Evolutionary conservation across 2,329 filamentous ascomycete species (phyloP), one percentile per base, ranked within the genome.

Genomic region (Huntiella bhutanensis): DNA sequence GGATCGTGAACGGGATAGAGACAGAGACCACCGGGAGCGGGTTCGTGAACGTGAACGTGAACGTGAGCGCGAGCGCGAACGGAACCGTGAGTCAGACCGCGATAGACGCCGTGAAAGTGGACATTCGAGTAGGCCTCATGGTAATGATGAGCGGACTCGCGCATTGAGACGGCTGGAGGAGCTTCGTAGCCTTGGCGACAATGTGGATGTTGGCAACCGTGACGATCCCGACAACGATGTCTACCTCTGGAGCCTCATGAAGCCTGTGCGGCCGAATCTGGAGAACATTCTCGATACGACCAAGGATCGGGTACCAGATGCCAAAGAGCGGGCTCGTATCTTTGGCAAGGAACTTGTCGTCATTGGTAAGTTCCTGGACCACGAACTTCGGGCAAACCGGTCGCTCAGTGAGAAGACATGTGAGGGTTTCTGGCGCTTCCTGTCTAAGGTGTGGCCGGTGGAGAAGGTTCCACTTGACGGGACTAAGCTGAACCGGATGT

Each of bases 301-400:
- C 2, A 73, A 71, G 52, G 74, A 75, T 53, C 70, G 70, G 43
- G 71, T 77, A 51, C 74, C 73, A 46, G 73, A 70, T 22, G 71
- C 73, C 54, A 75, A 77, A 52, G 68, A 73, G 45, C 68, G 77
- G 39, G 70, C 77, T 16, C 69, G 65, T 54, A 68, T 77, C 38
- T 71, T 80, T 55, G 77, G 76, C 53, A 62, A 64, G 22, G 71
- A 78, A 55, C 60, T 80, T 34, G 64, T 77, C 37, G 67, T 67
- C 4, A 75, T 80, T 57, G 77, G 77, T 45, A 69, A 71, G 47
- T 78, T 77, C 54, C 70, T 80, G 51, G 68, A 71, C 43, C 62
- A 62, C 50, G 60, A 59, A 48, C 53, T 64, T 28, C 59, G 66
- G 33, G 64, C 64, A 44, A 64, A 66, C 15, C 41, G 38, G 28